Evolutionary conservation across 805 yeast species (phyloP), one percentile per base, ranked within the genome.

Genomic region (Cyberlindnera veronae): DNA sequence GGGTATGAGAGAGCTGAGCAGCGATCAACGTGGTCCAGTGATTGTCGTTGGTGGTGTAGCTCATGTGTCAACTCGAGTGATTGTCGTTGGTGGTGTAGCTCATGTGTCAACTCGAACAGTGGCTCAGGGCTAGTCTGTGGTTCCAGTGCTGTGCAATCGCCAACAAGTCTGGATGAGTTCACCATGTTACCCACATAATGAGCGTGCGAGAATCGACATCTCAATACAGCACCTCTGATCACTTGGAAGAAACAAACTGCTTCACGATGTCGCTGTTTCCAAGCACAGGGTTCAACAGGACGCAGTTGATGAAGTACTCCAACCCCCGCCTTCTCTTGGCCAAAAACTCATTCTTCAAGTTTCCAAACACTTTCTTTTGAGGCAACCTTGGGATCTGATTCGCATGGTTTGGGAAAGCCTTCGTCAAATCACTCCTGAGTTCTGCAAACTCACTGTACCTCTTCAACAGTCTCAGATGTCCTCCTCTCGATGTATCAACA

Each of bases 371-470:
- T 28, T 68, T 58, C 42, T 70, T 72, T 4, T 76, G 72, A 7
- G 78, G 79, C n/a, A 69, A 52, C 6, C 50, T 53, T 4, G 78
- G 74, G 13, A 77, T 60, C 41, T 66, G 64, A n/a, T 51, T 49
- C 12, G 38, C 29, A n/a, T 55, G 51, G 1, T 50, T 45, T 0
- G 76, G 74, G 44, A 64, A 72, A 23, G 58, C 62, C 3, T 30
- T 34, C 12, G 58, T 48, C n/a, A 82, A 54, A 2, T 49, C 42
- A 1, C 41, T 47, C 22, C 81, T 63, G 17, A 85, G 64, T 26
- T 46, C 37, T 28, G 65, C 81, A 39, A 86, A 72, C 39, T 85
- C 91, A 33, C 77, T 72, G 55, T 81, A 85, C 33, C 95, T 58
- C 54, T 76, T 77, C 52, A 77, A 68, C 4, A 80, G 53, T 27